These are phyloP conservation scores for Pseudozyma flocculosa DNA, from an alignment of 1,284 basidiomycete genomes.

Conservation along the genomic window DNA sequence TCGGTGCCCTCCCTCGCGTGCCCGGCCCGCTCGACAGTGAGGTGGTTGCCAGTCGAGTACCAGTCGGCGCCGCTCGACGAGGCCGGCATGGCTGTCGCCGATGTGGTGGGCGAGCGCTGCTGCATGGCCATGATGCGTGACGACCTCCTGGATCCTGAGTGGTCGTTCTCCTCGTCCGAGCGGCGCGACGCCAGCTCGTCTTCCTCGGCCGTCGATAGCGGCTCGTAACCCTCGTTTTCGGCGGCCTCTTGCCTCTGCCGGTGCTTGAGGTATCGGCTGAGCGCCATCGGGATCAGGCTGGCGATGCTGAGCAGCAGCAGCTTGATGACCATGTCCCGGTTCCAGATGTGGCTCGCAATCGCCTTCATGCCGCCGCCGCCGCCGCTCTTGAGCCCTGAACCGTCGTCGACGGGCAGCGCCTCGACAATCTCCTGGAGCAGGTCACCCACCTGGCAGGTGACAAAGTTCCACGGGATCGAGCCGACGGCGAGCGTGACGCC, in stretches of 20 bases:
- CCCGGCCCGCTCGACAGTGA: neutral
- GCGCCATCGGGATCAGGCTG: constrained; percentile 41
- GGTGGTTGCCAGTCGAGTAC: neutral
- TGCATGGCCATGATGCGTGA: constrained; percentile 4
- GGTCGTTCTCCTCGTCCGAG: constrained; percentile 22
- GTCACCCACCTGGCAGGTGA: constrained; percentile 54
- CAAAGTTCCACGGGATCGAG: constrained; percentile 56
- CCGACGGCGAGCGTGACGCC: constrained; percentile 47
- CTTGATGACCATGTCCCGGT: constrained; percentile 46
- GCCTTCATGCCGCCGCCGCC: constrained; percentile 42
- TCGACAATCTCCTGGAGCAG: constrained; percentile 50
- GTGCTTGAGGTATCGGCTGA: constrained; percentile 32
- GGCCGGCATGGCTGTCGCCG: no score
- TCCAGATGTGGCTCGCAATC: constrained; percentile 48
- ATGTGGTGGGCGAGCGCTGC: no score
- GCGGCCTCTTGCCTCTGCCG: constrained; percentile 10
- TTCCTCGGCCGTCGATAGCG: constrained; percentile 1
- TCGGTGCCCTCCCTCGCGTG: neutral
- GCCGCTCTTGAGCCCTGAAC: constrained; percentile 14
- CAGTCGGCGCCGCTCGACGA: neutral
- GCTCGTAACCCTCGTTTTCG: constrained; percentile 13
- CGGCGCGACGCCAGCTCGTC: constrained; percentile 6
- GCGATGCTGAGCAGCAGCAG: constrained; percentile 40
- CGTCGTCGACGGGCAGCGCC: constrained; percentile 29
- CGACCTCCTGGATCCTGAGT: constrained; percentile 10